Base-by-base conservation (phyloP, 176 grass and related monocot genomes). In the Puccinellia tenuiflora region DNA sequence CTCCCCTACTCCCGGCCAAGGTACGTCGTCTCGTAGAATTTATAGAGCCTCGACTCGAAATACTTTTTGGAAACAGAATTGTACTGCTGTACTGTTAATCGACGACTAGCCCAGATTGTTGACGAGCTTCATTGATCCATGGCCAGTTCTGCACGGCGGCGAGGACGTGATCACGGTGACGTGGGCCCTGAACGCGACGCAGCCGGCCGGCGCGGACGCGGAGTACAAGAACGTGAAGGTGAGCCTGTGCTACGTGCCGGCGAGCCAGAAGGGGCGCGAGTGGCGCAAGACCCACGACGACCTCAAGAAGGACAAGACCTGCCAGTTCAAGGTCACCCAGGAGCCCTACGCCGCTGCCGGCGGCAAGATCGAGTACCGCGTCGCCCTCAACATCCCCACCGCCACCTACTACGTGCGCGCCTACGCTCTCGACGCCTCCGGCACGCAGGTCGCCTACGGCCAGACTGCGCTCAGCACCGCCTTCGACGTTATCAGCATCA, bases 271-370 rank as follows among this genome's bases (percentile, higher is more conserved):
- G 25, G 89, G 90, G 67, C 96, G 92, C 61, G 84, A 86, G 54
- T 98, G 96, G 96, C 92, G 93, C 84, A 95, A 88, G 82, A 59
- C 83, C 16, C 4, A 83, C 1, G 87, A 88, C 81, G 45, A 85
- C 83, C 63, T 95, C 9, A 88, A 87, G 79, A 98, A 98, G 91
- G 96, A 98, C 83, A 98, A 98, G 85, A 84, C 92, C 11, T 98
- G 96, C 93, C 93, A 93, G 77, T 93, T 92, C 87, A 91, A 88
- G 77, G 25, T 98, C 75, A 70, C 84, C 24, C 26, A 82, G 38
- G 46, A 90, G 77, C 28, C 85, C 22, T 93, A 91, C 85, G 21
- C 51, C 15, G 14, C 18, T 60, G 7, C 35, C 80, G 52, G 54
- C 80, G 67, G 54, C 34, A 22, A 29, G 28, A 5, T 77, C 50